Conservation (phyloP, 306 rosid genomes). For the Castanea crenata region DNA sequence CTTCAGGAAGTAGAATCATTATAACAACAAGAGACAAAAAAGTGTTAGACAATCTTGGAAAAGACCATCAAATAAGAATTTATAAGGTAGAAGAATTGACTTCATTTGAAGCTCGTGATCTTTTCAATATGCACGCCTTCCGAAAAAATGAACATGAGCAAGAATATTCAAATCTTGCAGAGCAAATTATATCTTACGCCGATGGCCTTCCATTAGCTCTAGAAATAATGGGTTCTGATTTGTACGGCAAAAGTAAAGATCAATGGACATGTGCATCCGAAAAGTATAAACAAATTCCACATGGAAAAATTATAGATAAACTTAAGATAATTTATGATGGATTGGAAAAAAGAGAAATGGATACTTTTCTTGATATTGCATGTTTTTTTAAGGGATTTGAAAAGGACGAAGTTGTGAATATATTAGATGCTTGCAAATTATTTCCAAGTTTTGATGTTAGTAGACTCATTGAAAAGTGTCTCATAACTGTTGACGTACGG, state of each 20-base stretch:
- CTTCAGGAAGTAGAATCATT: slow-evolving; percentile 21
- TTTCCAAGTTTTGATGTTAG: not conserved
- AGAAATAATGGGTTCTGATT: not conserved
- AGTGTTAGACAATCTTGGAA: not conserved
- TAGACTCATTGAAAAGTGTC: slow-evolving; percentile 10
- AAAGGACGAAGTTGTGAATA: not conserved
- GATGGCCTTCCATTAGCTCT: slow-evolving; percentile 14
- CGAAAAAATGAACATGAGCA: not conserved
- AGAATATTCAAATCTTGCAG: not conserved
- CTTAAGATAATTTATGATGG: slow-evolving; percentile 15
- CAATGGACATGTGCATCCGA: slow-evolving; percentile 9
- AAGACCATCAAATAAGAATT: not conserved
- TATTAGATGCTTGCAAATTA: slow-evolving; percentile 5
- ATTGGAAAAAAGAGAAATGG: slow-evolving; percentile 7
- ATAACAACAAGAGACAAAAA: slow-evolving; percentile 12
- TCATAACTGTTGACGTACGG: not conserved
- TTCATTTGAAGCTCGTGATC: not conserved
- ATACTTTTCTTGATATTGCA: slow-evolving; percentile 16
- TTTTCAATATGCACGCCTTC: no score
- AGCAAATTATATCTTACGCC: not conserved
- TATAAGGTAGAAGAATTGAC: not conserved
- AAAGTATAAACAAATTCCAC: not conserved
- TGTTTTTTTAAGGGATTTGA: slow-evolving; percentile 14
- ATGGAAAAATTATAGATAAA: not conserved
- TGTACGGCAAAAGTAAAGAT: not conserved